phyloP scores from a whole-genome alignment of 1,284 basidiomycete genomes.

The Naganishia liquefaciens region DNA sequence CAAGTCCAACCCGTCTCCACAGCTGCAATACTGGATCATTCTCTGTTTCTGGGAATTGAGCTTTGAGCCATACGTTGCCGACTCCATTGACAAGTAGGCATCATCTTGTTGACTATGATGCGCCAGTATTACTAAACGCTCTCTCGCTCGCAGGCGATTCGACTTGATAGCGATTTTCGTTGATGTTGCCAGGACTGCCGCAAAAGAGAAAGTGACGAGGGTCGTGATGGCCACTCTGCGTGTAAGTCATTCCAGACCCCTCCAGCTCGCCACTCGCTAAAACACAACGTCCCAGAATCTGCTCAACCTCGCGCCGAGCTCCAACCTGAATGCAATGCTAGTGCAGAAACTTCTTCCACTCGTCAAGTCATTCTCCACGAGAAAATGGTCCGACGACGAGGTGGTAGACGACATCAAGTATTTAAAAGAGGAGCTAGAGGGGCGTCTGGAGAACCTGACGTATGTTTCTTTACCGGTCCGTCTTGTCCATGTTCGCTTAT shows the following conservation, averaged over 20 bases:
- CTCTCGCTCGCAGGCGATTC: conserved; percentile 65
- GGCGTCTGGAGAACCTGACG: conserved; percentile 84
- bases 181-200: conserved; percentile 80
- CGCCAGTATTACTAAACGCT: not conserved
- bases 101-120: not conserved
- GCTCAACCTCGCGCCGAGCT: conserved; percentile 60
- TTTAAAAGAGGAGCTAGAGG: conserved; percentile 76
- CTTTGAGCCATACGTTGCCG: conserved; percentile 81
- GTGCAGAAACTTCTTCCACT: conserved; percentile 84
- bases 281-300: conserved; percentile 65
- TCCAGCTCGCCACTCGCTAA: too few species aligned
- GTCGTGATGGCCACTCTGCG: conserved; percentile 91
- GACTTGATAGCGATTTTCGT: conserved; percentile 85
- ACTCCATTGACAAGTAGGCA: conserved; percentile 73
- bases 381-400: conserved; percentile 95
- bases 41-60: conserved; percentile 93
- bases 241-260: conserved; percentile 56
- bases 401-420: conserved; percentile 87
- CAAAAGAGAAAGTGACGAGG: conserved; percentile 96
- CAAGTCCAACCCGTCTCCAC: conserved; percentile 68
- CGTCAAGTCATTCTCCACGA: conserved; percentile 73
- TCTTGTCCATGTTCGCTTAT: not conserved
- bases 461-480: conserved; percentile 51
- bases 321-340: conserved; percentile 89
- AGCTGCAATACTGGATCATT: conserved; percentile 91